Base-by-base conservation (phyloP, 768 basidiomycete species). In the Leccinum broughii region DNA sequence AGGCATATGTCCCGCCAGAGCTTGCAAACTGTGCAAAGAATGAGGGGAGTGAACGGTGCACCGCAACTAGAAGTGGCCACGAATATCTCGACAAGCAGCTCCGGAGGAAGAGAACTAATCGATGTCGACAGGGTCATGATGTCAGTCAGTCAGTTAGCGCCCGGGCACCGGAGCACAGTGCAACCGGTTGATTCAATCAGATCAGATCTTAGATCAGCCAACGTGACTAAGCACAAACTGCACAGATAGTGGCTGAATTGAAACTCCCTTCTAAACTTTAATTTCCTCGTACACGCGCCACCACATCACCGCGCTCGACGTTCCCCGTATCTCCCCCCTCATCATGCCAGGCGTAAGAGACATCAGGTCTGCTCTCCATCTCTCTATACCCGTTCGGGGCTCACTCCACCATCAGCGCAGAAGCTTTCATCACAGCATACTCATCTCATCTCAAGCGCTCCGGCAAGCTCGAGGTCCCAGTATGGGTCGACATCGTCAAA, bases 401-500 rank as follows among this genome's bases (percentile, higher is more conserved):
- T 59, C 20, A 59, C 28, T 60, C 56, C 4, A 10, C 48, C 63
- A 17, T 46, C 76, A 97, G 95, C 79, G 91, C 95, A 74, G 93
- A 95, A 64, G 87, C 86, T 63, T 98, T 98, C 82, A 97, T 98
- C 78, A 70, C 83, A 63, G 95, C 95, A 69, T 98, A 98, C 79
- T 81, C 95, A 72, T 93, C 91, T 73, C 95, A 98, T 79, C 84
- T 98, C 75, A 98, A 98, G 82, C 90, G 95, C 68, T 95, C 93
- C 64, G 97, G 97, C 78, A 98, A 98, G 84, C 92, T 99, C 72
- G 95, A 99, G 82, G 92, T 98, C 62, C 96, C 96, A 68, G 89
- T 87, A 78, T 98, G 96, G 96, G 96, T 92, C 62, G 96, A 97
- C 77, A 81, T 98, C 70, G 97, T 99, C 76, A 99, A 99, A 85